A percentile compares a stretch with the other conserved stretches of the same genome.
Evolutionary conservation across 495 filamentous ascomycete genomes (phyloP).

Genomic region (Bathelium albidoporum): DNA sequence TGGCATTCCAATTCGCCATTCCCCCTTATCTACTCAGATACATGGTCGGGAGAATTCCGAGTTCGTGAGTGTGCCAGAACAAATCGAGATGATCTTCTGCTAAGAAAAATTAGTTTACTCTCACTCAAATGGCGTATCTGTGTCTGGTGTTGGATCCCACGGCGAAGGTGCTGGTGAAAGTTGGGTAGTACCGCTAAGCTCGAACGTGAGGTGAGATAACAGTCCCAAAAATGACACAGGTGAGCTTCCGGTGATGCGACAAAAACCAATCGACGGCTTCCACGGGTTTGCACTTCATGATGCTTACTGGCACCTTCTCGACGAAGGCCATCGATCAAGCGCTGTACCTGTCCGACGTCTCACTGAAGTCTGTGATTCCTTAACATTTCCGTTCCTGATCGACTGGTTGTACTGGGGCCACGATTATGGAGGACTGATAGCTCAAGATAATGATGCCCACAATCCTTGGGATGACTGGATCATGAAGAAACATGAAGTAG

Average conservation of each 20-base stretch:
- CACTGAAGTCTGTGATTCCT: slow-evolving; percentile 8
- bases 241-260: slow-evolving; percentile 9
- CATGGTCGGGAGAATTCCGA: slow-evolving; percentile 8
- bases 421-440: not conserved
- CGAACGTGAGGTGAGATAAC: slow-evolving; percentile 5
- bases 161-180: slow-evolving; percentile 4
- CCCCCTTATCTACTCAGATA: not conserved
- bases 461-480: not conserved
- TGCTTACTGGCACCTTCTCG: not conserved
- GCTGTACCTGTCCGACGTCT: slow-evolving; percentile 7
- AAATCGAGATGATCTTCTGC: slow-evolving; percentile 8
- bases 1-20: slow-evolving; percentile 7
- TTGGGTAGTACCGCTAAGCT: slow-evolving; percentile 5
- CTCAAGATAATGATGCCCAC: not conserved
- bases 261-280: slow-evolving; percentile 5
- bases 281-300: slow-evolving; percentile 3
- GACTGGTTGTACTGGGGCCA: slow-evolving; percentile 3
- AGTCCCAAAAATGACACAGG: slow-evolving; percentile 1
- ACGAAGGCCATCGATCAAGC: slow-evolving; percentile 6
- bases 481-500: not conserved
- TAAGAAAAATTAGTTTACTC: slow-evolving; percentile 7
- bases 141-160: slow-evolving; percentile 9
- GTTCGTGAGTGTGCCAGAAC: slow-evolving; percentile 7
- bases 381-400: slow-evolving; percentile 6
- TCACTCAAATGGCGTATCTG: slow-evolving; percentile 5